Evolutionary conservation across 2,329 filamentous ascomycete genomes (phyloP).

Genomic region (Stagonosporopsis tanaceti): DNA sequence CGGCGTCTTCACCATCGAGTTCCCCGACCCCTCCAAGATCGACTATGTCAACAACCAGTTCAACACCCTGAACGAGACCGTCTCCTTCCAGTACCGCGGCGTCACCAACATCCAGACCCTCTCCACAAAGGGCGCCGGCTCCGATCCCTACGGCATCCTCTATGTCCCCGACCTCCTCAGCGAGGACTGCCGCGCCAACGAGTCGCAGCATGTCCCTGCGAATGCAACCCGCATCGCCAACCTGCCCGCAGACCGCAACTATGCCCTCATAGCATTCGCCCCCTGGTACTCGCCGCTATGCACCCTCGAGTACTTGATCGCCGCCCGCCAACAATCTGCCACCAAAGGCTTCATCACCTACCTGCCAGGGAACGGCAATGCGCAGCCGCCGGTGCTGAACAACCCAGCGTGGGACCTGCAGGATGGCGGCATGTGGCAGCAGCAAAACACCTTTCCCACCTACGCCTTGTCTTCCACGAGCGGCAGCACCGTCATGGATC

Average conservation of each 20-base stretch:
- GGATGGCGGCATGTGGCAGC: constrained; percentile 76
- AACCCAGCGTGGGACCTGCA: constrained; percentile 74
- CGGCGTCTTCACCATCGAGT: constrained; percentile 47
- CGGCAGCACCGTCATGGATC: constrained; percentile 73
- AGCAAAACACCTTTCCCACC: constrained; percentile 76
- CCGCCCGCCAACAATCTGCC: constrained; percentile 65
- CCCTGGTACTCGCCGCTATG: constrained; percentile 84
- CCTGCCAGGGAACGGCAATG: constrained; percentile 56
- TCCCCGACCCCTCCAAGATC: constrained; percentile 44
- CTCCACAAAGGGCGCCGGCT: constrained; percentile 71
- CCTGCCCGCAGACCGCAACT: constrained; percentile 68
- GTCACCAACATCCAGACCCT: constrained; percentile 75
- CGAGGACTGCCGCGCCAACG: constrained; percentile 69
- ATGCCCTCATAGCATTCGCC: constrained; percentile 80
- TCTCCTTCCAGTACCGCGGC: constrained; percentile 50
- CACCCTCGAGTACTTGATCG: constrained; percentile 73
- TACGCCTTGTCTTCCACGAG: constrained; percentile 78
- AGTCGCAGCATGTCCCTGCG: constrained; percentile 71
- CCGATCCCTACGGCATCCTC: constrained; percentile 77
- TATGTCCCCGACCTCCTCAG: constrained; percentile 78
- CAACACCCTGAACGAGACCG: constrained; percentile 37
- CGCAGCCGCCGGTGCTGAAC: constrained; percentile 70
- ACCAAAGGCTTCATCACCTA: constrained; percentile 65
- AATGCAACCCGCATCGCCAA: constrained; percentile 79
- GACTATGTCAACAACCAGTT: constrained; percentile 43